Percentiles rank a stretch among this genome's conserved stretches.
Evolutionary conservation across 2,329 filamentous ascomycete species (phyloP).

Genomic region (Botrytis porri): DNA sequence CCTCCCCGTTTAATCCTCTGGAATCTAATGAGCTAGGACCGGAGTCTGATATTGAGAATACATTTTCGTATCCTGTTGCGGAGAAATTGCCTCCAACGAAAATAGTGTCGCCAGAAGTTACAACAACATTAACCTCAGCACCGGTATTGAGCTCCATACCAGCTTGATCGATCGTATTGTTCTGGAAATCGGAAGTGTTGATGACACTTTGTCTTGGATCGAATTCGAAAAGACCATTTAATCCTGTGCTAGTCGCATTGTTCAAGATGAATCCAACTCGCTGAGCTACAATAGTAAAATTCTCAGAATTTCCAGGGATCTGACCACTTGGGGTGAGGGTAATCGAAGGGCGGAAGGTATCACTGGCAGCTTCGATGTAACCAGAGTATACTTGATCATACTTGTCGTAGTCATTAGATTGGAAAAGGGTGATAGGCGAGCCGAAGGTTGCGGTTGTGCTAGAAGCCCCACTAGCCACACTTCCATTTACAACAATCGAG

Average conservation of each 20-base stretch:
- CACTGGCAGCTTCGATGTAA: slow-evolving; percentile 71
- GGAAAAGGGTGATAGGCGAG: slow-evolving; percentile 59
- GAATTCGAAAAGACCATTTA: slow-evolving; percentile 91
- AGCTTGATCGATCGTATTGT: slow-evolving; percentile 73
- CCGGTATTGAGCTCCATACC: slow-evolving; percentile 65
- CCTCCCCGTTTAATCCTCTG: slow-evolving; percentile 75
- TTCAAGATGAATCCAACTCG: slow-evolving; percentile 74
- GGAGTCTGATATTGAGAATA: slow-evolving; percentile 69
- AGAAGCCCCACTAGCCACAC: slow-evolving; percentile 54
- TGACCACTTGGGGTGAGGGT: slow-evolving; percentile 68
- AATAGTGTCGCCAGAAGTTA: slow-evolving; percentile 58
- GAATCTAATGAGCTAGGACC: slow-evolving; percentile 60
- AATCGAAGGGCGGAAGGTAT: slow-evolving; percentile 74
- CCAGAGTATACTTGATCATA: slow-evolving; percentile 91
- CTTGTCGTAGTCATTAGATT: slow-evolving; percentile 96
- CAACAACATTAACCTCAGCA: slow-evolving; percentile 70
- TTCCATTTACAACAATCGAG: slow-evolving; percentile 75
- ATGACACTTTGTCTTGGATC: slow-evolving; percentile 62
- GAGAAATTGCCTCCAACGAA: slow-evolving; percentile 87
- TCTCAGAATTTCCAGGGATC: slow-evolving; percentile 51
- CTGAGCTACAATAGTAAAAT: slow-evolving; percentile 83
- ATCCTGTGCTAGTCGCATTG: slow-evolving; percentile 65
- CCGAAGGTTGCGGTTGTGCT: slow-evolving; percentile 46
- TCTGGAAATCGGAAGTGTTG: slow-evolving; percentile 60
- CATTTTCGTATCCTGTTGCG: slow-evolving; percentile 64